These are phyloP conservation scores for Eremothecium sinecaudum DNA, from an alignment of 1,139 yeast genomes.

Conservation along the genomic window DNA sequence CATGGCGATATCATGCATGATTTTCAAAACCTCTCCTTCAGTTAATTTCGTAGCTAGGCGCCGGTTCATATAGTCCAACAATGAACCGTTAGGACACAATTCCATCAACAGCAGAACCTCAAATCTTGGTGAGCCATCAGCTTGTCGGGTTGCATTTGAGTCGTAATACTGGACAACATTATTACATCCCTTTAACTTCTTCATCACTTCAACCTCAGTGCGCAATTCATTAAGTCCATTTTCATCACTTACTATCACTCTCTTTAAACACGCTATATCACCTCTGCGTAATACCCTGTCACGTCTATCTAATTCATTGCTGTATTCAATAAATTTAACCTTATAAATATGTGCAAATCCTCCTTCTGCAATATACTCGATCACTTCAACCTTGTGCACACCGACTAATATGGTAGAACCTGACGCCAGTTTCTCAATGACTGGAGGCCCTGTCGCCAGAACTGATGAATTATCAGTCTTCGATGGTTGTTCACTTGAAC, in stretches of 20 bases:
- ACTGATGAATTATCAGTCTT: not conserved
- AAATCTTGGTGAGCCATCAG: slow-evolving; percentile 37
- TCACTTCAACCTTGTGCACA: slow-evolving; percentile 47
- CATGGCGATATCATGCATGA: slow-evolving; percentile 71
- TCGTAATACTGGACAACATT: slow-evolving; percentile 85
- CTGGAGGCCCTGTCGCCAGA: not conserved
- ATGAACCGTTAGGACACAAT: slow-evolving; percentile 74
- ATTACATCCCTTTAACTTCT: slow-evolving; percentile 64
- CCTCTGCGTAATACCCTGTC: slow-evolving; percentile 23
- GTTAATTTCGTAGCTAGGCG: slow-evolving; percentile 70
- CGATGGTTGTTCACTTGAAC: not conserved
- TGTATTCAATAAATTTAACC: slow-evolving; percentile 34
- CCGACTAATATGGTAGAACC: slow-evolving; percentile 61
- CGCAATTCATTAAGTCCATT: slow-evolving; percentile 56
- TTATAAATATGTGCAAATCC: slow-evolving; percentile 76
- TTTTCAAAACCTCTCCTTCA: slow-evolving; percentile 72
- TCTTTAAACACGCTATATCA: slow-evolving; percentile 55
- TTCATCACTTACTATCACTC: slow-evolving; percentile 69
- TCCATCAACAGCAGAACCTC: slow-evolving; percentile 93
- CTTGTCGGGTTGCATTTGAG: slow-evolving; percentile 80
- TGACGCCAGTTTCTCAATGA: slow-evolving; percentile 25
- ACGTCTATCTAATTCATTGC: slow-evolving; percentile 20
- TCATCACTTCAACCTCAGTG: slow-evolving; percentile 81
- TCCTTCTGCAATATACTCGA: slow-evolving; percentile 55
- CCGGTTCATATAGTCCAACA: slow-evolving; percentile 92